Evolutionary conservation across 352 stramenopile genomes (phyloP), one percentile per base, ranked within the genome.

Genomic region (Phytophthora tubulina): DNA sequence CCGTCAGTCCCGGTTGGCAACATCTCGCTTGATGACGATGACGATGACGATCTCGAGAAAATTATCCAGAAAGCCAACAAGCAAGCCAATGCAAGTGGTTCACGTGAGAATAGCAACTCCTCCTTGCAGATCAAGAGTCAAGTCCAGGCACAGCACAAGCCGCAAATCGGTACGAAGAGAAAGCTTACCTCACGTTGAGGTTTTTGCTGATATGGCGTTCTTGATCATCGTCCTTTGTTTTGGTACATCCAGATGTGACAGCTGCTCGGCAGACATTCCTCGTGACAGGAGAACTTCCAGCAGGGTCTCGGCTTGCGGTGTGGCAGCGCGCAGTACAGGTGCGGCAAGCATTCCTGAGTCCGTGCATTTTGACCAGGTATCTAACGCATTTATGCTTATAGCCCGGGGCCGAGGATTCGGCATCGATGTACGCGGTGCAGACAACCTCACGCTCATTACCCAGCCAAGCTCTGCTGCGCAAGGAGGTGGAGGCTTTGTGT

Each of bases 341-440:
- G 72, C 44, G 17, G 30, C 45, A 55, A 7, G 4, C 3, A 62
- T 14, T 38, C 13, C 6, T 15, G 2, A 30, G 6, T 3, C 51
- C 11, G 48, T 21, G 13, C n/a, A 14, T 11, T 35, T 11, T 56
- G 27, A 14, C 27, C 30, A 48, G 14, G 9, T 3, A 32, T 36
- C 45, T 75, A 31, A 70, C 14, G 4, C 3, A 13, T 54, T 63
- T 8, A 46, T 55, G 27, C 46, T 35, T 13, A 14, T 46, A 80
- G 76, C 45, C 65, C 4, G 54, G 71, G 15, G 14, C 59, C 27
- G 75, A 76, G n/a, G 82, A 88, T 44, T 69, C 79, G 3, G 78
- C 85, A 42, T 90, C 86, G 3, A 91, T 93, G 80, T 91, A 93
- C 53, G 76, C 86, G 2, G 76, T 93, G 10, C 80, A 93, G 59